These are phyloP conservation scores for Penicillium sp. DNA, from an alignment of 2,329 filamentous ascomycete species.

Conservation along the genomic window DNA sequence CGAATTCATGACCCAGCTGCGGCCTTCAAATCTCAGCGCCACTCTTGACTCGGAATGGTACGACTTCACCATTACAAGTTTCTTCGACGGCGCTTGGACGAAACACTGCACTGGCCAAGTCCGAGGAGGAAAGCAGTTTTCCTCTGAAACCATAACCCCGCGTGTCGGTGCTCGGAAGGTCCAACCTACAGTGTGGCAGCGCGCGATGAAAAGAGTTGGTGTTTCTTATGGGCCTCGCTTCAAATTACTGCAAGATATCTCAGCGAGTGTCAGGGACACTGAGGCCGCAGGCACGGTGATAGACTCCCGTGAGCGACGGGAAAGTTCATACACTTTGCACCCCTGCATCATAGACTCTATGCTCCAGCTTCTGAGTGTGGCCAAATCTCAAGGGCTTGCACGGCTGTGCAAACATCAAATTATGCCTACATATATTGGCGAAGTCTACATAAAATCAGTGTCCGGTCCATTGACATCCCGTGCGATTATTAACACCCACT, in stretches of 20 bases:
- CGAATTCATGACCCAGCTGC: conserved; percentile 28
- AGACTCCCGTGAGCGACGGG: conserved; percentile 7
- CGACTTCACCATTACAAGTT: conserved; percentile 32
- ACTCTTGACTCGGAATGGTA: conserved; percentile 29
- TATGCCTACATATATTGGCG: conserved; percentile 29
- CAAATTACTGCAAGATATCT: conserved; percentile 6
- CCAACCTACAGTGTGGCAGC: conserved; percentile 13
- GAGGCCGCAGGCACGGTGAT: conserved; percentile 1
- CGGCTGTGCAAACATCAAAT: conserved; percentile 15
- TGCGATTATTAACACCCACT: neutral
- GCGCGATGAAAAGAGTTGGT: conserved; percentile 17
- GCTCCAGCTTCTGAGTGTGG: conserved; percentile 29
- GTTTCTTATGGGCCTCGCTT: conserved; percentile 25
- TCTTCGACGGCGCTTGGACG: conserved; percentile 26
- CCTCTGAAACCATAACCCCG: neutral
- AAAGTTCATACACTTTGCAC: conserved; percentile 27
- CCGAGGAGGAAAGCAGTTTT: conserved; percentile 19
- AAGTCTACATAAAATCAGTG: conserved; percentile 19
- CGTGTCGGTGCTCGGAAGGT: conserved; percentile 2
- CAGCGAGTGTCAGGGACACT: neutral
- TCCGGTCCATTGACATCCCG: conserved; percentile 3
- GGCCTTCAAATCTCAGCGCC: conserved; percentile 22
- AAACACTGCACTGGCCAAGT: conserved; percentile 33
- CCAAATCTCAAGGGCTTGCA: conserved; percentile 25
- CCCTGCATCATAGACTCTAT: conserved; percentile 28